Evolutionary conservation across 2,329 filamentous ascomycete species (phyloP).

Genomic region (Colletotrichum abscissum): DNA sequence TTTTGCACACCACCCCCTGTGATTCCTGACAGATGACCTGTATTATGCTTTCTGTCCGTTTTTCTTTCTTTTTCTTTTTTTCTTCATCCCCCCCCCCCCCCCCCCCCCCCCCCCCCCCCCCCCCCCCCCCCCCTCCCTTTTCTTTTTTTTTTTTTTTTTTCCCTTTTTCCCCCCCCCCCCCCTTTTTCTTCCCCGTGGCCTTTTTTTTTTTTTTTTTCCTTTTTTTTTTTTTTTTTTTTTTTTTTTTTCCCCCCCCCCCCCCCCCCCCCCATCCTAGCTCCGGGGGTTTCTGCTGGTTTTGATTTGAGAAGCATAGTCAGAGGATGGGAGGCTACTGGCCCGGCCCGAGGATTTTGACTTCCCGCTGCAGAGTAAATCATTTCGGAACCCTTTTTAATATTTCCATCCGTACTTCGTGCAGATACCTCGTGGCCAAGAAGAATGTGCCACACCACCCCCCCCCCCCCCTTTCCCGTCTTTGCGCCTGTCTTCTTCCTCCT

Average conservation of each 20-base stretch:
- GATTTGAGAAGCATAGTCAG: background rate
- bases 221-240: background rate
- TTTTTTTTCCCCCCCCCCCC: background rate
- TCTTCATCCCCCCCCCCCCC: no score
- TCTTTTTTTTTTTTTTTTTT: no score
- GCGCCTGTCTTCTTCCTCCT: background rate
- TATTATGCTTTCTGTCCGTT: background rate
- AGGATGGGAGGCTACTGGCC: background rate
- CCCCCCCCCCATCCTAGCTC: background rate
- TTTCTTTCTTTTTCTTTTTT: background rate
- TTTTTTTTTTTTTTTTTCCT: background rate
- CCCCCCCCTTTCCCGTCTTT: background rate
- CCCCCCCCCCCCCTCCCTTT: no score
- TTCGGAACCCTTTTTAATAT: no score
- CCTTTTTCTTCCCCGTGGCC: no score
- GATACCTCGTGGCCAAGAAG: background rate
- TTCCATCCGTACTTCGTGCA: background rate
- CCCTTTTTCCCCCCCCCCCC: no score
- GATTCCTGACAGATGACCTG: conserved; percentile 21
- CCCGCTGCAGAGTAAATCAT: background rate
- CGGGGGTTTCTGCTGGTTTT: background rate
- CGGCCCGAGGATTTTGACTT: conserved; percentile 4
- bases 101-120: no score
- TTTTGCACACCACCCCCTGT: background rate
- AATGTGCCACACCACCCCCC: background rate